These are phyloP conservation scores for Apiospora malaysiana DNA, from an alignment of 2,329 filamentous ascomycete genomes.

Conservation along the genomic window DNA sequence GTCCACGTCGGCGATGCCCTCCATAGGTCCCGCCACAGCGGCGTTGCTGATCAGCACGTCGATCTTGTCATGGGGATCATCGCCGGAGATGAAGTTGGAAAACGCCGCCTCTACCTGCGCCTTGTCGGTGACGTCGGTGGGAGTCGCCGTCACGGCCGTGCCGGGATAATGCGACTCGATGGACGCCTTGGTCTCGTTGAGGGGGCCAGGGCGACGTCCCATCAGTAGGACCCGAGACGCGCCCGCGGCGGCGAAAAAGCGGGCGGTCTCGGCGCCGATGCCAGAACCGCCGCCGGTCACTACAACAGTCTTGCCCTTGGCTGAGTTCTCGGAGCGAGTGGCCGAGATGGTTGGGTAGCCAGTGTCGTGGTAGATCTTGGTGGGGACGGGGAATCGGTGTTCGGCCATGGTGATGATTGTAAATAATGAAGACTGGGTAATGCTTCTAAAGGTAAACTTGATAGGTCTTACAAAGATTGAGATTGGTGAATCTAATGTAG, in stretches of 20 bases:
- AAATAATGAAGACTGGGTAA: too few relatives aligned
- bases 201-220: constrained; percentile 44
- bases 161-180: constrained; percentile 42
- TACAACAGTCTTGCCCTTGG: constrained; percentile 45
- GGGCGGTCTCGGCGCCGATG: constrained; percentile 51
- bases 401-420: neutral
- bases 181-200: constrained; percentile 43
- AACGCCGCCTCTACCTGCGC: constrained; percentile 42
- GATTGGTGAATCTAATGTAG: neutral
- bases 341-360: constrained; percentile 46
- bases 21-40: constrained; percentile 37
- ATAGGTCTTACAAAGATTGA: too few relatives aligned
- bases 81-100: constrained; percentile 32
- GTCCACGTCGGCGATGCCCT: constrained; percentile 37
- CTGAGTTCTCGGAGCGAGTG: constrained; percentile 45
- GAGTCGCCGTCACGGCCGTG: constrained; percentile 40
- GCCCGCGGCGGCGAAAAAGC: constrained; percentile 49
- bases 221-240: constrained; percentile 50
- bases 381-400: constrained; percentile 39
- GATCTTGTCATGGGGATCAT: constrained; percentile 35
- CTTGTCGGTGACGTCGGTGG: constrained; percentile 41
- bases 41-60: constrained; percentile 49
- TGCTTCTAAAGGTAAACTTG: too few relatives aligned
- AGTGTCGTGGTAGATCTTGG: constrained; percentile 42
- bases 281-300: constrained; percentile 52